A percentile compares a stretch with the other conserved stretches of the same genome.
Evolutionary conservation across 2,329 filamentous ascomycete species (phyloP).

Genomic region (Calonectria leucothoes): DNA sequence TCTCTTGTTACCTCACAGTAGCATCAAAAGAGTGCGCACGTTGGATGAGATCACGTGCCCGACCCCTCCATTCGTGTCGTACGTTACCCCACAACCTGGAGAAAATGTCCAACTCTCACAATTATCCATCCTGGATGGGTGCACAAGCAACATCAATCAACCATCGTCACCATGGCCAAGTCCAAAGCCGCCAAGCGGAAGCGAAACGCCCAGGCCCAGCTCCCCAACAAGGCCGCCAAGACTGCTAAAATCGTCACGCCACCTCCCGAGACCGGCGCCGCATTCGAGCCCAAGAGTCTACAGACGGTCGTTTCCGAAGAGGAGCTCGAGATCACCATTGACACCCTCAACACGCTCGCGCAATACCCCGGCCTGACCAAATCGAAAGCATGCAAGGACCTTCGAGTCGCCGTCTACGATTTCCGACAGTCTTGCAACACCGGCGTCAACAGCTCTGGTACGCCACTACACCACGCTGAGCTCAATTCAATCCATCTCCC

Average conservation of each 20-base stretch:
- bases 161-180: conserved; percentile 52
- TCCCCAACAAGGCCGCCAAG: conserved; percentile 54
- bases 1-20: not conserved
- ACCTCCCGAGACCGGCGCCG: conserved; percentile 47
- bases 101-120: not conserved
- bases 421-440: conserved; percentile 77
- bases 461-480: conserved; percentile 8
- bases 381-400: conserved; percentile 74
- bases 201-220: conserved; percentile 50
- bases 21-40: not conserved
- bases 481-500: not conserved
- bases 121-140: not conserved
- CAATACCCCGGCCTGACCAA: conserved; percentile 73
- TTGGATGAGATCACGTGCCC: not conserved
- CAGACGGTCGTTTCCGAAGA: conserved; percentile 69
- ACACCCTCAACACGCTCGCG: conserved; percentile 70
- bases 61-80: not conserved
- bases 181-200: conserved; percentile 60
- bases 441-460: conserved; percentile 68
- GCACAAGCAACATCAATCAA: not conserved
- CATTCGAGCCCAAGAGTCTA: conserved; percentile 60
- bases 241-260: conserved; percentile 43
- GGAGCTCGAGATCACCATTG: conserved; percentile 75
- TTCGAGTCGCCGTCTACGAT: conserved; percentile 75
- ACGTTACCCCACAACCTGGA: conserved; percentile 5